Percentiles rank a stretch among this genome's conserved stretches.
Evolutionary conservation across 306 rosid species (phyloP).

Genomic region (Abrus precatorius): DNA sequence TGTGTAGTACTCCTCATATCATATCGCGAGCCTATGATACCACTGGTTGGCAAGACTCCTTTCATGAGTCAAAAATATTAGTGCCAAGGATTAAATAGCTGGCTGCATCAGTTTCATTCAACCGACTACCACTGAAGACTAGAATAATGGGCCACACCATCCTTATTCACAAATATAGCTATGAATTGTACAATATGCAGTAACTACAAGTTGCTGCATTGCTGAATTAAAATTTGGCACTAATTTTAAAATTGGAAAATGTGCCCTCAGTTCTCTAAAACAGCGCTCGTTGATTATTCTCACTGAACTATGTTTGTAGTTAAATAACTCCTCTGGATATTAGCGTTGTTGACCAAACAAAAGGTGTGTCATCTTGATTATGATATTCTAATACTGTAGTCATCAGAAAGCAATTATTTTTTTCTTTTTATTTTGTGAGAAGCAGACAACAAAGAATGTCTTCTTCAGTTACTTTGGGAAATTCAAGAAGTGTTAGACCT

Average conservation of each 20-base stretch:
- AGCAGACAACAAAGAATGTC: not conserved
- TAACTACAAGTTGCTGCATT: not conserved
- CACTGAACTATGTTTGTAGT: constrained; percentile 2
- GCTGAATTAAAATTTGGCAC: not conserved
- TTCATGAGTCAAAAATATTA: not conserved
- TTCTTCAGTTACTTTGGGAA: constrained; percentile 6
- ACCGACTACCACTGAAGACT: not conserved
- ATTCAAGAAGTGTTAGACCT: not conserved
- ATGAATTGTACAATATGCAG: not conserved
- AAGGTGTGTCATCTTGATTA: not conserved
- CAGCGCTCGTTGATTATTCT: not conserved
- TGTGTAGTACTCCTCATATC: not conserved
- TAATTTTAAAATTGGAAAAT: constrained; percentile 12
- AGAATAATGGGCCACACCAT: not conserved
- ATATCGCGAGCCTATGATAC: not conserved
- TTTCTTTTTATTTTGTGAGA: not conserved
- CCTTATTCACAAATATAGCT: constrained; percentile 3
- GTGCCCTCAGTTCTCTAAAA: not conserved
- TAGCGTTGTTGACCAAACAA: not conserved
- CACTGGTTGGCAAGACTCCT: not conserved
- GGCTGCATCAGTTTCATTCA: not conserved
- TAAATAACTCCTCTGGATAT: not conserved
- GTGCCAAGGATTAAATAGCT: constrained; percentile 8
- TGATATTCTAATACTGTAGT: constrained; percentile 21
- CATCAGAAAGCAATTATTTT: not conserved